phyloP scores from a whole-genome alignment of 345 rosid genomes.

The Nasturtium officinale region DNA sequence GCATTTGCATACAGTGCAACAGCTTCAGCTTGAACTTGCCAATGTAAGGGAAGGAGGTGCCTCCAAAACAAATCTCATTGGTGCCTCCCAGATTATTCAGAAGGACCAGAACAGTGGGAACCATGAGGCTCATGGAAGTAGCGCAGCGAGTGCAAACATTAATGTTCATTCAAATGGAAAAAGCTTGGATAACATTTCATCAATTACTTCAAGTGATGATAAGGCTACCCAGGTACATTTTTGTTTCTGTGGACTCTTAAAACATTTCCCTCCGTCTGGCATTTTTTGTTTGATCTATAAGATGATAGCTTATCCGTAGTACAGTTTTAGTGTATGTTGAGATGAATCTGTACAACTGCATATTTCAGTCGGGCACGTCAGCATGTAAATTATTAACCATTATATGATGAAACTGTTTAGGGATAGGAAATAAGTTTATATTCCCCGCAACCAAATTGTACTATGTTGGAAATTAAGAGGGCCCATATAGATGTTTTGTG shows the following conservation, averaged over 20 bases:
- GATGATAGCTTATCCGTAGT: background rate
- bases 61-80: constrained; percentile 56
- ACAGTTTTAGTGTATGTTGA: background rate
- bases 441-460: background rate
- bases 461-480: background rate
- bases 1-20: constrained; percentile 81
- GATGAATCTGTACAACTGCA: constrained; percentile 5
- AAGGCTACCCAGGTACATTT: constrained; percentile 56
- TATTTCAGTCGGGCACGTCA: background rate
- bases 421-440: background rate
- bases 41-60: constrained; percentile 72
- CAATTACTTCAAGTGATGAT: constrained; percentile 56
- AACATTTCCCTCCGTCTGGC: background rate
- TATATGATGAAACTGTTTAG: constrained; percentile 11
- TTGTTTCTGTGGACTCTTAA: background rate
- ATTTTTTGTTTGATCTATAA: background rate
- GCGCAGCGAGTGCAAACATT: constrained; percentile 40
- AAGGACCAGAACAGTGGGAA: constrained; percentile 50
- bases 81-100: constrained; percentile 51
- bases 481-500: background rate
- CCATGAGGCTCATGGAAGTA: constrained; percentile 59
- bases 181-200: constrained; percentile 49
- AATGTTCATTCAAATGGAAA: constrained; percentile 54
- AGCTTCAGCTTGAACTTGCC: constrained; percentile 83
- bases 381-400: background rate